Evolutionary conservation across 768 basidiomycete species (phyloP).

Genomic region (Leccinum imitatum): DNA sequence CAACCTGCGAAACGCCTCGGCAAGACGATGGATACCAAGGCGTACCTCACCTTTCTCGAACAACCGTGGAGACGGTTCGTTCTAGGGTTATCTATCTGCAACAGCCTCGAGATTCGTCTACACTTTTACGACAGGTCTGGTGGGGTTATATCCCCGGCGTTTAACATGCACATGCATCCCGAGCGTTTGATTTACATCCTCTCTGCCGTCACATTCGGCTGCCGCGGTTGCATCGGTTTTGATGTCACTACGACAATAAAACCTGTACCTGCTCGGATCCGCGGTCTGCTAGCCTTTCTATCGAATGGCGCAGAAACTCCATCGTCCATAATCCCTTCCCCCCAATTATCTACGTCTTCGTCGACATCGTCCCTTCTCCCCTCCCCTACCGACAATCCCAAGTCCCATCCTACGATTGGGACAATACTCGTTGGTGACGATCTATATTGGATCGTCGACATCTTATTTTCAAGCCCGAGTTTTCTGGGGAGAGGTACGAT

Average conservation of each 20-base stretch:
- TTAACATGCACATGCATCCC: background rate
- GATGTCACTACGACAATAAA: background rate
- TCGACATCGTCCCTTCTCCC: too few species aligned
- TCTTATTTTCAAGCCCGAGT: background rate
- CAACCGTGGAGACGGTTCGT: background rate
- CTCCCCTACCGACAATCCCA: background rate
- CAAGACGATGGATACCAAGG: background rate
- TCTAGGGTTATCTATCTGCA: background rate
- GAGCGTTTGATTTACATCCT: background rate
- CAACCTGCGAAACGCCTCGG: background rate
- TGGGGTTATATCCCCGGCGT: background rate
- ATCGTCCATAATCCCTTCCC: background rate
- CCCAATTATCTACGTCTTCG: too few species aligned
- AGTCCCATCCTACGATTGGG: background rate
- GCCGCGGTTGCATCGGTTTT: background rate
- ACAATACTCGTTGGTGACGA: background rate
- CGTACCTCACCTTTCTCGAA: background rate
- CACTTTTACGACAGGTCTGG: background rate
- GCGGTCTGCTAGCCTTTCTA: background rate
- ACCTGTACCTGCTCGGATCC: background rate
- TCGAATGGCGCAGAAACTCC: background rate
- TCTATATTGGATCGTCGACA: background rate
- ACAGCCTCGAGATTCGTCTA: background rate
- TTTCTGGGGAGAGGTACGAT: background rate
- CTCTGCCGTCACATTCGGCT: background rate